Evolutionary conservation across 768 basidiomycete species (phyloP), one percentile per base, ranked within the genome.

Genomic region (Neoboletus subvelutipes): DNA sequence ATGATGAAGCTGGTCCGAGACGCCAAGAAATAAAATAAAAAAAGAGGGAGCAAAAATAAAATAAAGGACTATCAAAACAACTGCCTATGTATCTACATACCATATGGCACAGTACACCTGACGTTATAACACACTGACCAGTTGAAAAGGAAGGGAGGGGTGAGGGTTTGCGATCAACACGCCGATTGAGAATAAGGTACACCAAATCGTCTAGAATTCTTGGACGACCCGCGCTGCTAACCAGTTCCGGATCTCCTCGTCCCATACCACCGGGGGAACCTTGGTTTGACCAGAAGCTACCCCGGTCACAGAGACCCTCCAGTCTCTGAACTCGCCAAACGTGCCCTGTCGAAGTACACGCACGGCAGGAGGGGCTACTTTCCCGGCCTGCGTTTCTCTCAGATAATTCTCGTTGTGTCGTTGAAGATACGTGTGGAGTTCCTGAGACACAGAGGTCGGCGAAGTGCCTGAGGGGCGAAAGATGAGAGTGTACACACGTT

Each of bases 271-370:
- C 22, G 43, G 17, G 0, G 63, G 67, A 7, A 67, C 59, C 50
- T 69, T 69, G 43, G 62, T 50, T 34, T 69, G 64, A 1, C 61
- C 63, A 10, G 64, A 54, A 26, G 54, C 59, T 45, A 54, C 46
- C 24, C 64, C 59, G 13, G 60, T 63, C 42, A 24, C 47, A 0
- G 50, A 47, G 18, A 62, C 39, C 51, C 64, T 64, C 67, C 65
- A 67, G 29, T 60, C 58, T 7, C 65, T 58, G 31, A 58, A 67
- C 29, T 64, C 63, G 12, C 57, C 20, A 52, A 62, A 67, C 11
- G 64, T 64, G 28, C 66, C 66, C 22, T 22, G 62, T 5, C 53
- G 41, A 15, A 70, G 61, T 0, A 66, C 54, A 12, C 60, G 55
- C 28, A 67, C 58, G 31, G 45, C 52, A 0, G 65, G 67, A 0